These are phyloP conservation scores for Amoeboradix gromovi DNA, from an alignment of 371 early-diverging fungal species.

Conservation along the genomic window DNA sequence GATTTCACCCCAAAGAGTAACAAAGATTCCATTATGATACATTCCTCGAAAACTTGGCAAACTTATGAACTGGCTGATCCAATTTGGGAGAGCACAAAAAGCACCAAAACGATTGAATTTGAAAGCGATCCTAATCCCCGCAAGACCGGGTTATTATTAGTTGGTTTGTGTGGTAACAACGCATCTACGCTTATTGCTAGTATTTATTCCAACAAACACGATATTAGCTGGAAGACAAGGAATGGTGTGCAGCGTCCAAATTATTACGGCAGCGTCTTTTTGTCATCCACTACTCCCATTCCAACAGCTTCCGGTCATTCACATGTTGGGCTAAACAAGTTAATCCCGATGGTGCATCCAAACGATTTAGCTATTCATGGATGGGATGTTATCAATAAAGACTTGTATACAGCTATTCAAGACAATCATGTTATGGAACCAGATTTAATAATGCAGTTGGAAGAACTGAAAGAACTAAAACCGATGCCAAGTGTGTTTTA, in stretches of 20 bases:
- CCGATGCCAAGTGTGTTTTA: conserved; percentile 84
- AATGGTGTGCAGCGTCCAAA: conserved; percentile 61
- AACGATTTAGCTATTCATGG: conserved; percentile 81
- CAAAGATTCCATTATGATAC: too few relatives aligned
- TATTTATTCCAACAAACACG: conserved; percentile 60
- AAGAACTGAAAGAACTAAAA: conserved; percentile 33
- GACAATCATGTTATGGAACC: conserved; percentile 73
- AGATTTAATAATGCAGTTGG: conserved; percentile 71
- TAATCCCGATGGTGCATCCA: conserved; percentile 80
- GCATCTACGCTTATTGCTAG: conserved; percentile 83
- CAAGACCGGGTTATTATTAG: conserved; percentile 50
- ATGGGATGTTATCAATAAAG: conserved; percentile 69
- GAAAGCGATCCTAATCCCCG: background rate
- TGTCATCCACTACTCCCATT: conserved; percentile 73
- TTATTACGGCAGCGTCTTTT: conserved; percentile 81
- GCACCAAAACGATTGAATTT: background rate
- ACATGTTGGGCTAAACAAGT: conserved; percentile 52
- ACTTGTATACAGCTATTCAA: conserved; percentile 65
- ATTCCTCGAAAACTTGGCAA: background rate
- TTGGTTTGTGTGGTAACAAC: conserved; percentile 95
- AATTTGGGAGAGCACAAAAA: background rate
- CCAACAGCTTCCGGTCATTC: conserved; percentile 25
- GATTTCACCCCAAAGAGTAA: too few relatives aligned
- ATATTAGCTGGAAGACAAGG: conserved; percentile 65
- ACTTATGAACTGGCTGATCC: background rate